These are phyloP conservation scores for Salvia splendens DNA, from an alignment of 257 asterid species.

Conservation along the genomic window DNA sequence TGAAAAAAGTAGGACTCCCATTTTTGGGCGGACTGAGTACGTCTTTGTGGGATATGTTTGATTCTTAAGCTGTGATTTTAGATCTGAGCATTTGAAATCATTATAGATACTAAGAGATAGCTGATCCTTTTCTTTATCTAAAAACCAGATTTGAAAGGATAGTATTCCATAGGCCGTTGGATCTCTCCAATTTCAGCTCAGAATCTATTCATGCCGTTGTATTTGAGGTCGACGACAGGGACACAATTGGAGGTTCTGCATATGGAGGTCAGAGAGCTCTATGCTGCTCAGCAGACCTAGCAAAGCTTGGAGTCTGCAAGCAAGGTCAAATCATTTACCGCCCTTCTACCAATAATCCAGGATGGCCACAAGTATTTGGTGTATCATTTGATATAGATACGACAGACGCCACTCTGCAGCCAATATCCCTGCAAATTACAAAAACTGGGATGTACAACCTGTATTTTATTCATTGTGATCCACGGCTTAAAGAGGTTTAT, in stretches of 20 bases:
- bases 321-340: constrained; percentile 82
- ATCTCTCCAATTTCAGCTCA: constrained; percentile 71
- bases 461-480: constrained; percentile 89
- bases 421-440: constrained; percentile 68
- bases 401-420: constrained; percentile 52
- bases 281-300: constrained; percentile 89
- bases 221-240: constrained; percentile 93
- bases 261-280: constrained; percentile 97
- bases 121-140: constrained; percentile 35
- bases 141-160: constrained; percentile 75
- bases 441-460: constrained; percentile 94
- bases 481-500: constrained; percentile 63
- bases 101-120: constrained; percentile 1
- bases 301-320: constrained; percentile 90
- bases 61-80: constrained; percentile 14
- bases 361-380: constrained; percentile 90
- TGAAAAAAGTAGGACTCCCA: too few species aligned
- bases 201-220: constrained; percentile 66
- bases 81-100: constrained; percentile 7
- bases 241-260: constrained; percentile 87
- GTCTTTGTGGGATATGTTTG: not conserved
- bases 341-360: constrained; percentile 69
- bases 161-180: constrained; percentile 70
- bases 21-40: too few species aligned
- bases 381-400: constrained; percentile 61